These are phyloP conservation scores for Fusarium buxicola DNA, from an alignment of 2,329 filamentous ascomycete genomes.

Conservation along the genomic window DNA sequence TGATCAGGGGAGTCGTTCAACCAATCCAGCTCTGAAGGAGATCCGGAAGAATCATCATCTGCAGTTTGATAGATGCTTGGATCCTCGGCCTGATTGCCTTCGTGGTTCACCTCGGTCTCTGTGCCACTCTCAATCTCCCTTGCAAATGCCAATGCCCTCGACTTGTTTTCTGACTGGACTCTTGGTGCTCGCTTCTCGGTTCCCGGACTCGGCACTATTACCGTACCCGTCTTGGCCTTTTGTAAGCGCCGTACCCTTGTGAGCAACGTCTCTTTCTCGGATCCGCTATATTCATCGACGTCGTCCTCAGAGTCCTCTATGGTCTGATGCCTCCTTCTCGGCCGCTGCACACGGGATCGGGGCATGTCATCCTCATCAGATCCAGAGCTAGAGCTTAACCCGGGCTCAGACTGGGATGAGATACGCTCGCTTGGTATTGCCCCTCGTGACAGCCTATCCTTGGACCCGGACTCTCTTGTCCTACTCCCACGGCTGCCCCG, in stretches of 20 bases:
- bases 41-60: conserved; percentile 35
- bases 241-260: conserved; percentile 38
- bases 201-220: background rate
- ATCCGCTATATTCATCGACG: conserved; percentile 3
- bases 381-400: background rate
- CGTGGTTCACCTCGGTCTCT: conserved; percentile 14
- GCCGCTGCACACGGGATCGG: conserved; percentile 11
- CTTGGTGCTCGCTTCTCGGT: conserved; percentile 1
- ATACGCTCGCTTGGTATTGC: conserved; percentile 1
- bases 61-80: conserved; percentile 43
- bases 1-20: conserved; percentile 27
- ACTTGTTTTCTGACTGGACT: background rate
- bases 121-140: conserved; percentile 22
- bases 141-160: conserved; percentile 21
- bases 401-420: background rate
- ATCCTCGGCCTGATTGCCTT: conserved; percentile 35
- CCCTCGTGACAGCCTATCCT: conserved; percentile 11
- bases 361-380: conserved; percentile 23
- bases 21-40: conserved; percentile 32
- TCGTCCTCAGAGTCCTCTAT: conserved; percentile 41
- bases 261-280: conserved; percentile 33
- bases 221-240: conserved; percentile 9
- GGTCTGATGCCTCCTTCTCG: conserved; percentile 19
- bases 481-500: background rate
- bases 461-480: conserved; percentile 1